phyloP scores from a whole-genome alignment of 1,284 basidiomycete genomes.

The Ceratobasidium sp. region DNA sequence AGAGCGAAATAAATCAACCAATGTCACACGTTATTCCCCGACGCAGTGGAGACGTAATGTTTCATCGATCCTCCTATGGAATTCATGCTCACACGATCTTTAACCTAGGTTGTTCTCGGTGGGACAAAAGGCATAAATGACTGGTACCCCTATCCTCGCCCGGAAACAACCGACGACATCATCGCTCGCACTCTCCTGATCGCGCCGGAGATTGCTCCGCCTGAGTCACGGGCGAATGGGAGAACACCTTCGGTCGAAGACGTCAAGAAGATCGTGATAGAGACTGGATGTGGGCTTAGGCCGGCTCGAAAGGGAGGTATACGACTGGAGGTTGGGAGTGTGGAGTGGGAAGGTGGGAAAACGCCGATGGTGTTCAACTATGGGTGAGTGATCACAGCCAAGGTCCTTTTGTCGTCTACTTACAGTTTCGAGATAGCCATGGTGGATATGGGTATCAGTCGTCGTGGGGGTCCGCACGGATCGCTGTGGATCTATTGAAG shows the following conservation, averaged over 20 bases:
- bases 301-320: constrained; percentile 65
- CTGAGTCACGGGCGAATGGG: constrained; percentile 59
- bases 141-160: constrained; percentile 70
- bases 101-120: constrained; percentile 71
- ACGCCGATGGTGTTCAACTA: constrained; percentile 65
- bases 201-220: constrained; percentile 76
- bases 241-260: constrained; percentile 70
- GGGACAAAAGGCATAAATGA: constrained; percentile 73
- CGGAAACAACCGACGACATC: constrained; percentile 65
- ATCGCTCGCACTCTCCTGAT: constrained; percentile 69
- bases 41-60: constrained; percentile 71
- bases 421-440: constrained; percentile 57
- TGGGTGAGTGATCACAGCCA: constrained; percentile 56
- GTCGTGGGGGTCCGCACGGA: constrained; percentile 76
- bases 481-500: constrained; percentile 68
- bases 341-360: constrained; percentile 49
- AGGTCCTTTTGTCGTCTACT: too few relatives aligned
- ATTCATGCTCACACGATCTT: neutral
- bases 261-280: constrained; percentile 70
- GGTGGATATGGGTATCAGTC: constrained; percentile 76
- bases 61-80: constrained; percentile 50
- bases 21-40: constrained; percentile 78
- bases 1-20: constrained; percentile 63
- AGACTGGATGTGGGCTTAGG: constrained; percentile 72
- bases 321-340: constrained; percentile 60